Base-by-base conservation (phyloP, 1,284 basidiomycete genomes). In the Pseudozyma tsukubaensis region DNA sequence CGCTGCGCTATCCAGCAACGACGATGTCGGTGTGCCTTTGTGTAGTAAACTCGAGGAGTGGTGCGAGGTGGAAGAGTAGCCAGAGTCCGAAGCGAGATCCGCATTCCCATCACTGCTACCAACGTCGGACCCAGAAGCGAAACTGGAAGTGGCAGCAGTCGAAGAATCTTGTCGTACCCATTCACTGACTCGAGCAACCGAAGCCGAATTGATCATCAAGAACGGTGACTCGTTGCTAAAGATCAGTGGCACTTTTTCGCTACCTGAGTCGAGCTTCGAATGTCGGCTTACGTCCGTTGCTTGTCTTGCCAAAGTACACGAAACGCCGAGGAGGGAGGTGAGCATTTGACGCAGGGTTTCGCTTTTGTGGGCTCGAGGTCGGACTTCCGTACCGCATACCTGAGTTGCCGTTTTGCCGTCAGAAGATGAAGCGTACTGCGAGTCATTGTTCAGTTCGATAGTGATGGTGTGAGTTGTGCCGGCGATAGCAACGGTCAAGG, bases 141-240 rank as follows among this genome's bases (percentile, higher is more conserved):
- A 16, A 11, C 43, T 21, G 4, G 48, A 51, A 35, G 43, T 0
- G 9, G 12, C 4, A 10, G 42, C 3, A 6, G 32, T 8, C 24
- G n/a, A 14, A 5, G 48, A 14, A 12, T 63, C 60, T 18, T 51
- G 24, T 12, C 57, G 44, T 6, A 69, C 63, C 76, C 73, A 77
- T 11, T 44, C 48, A 48, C 62, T 59, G 21, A 80, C 76, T n/a
- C 42, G 21, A 7, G 64, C 55, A 0, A 80, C 68, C 19, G 54
- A 58, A 7, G 66, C 63, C 29, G 60, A 58, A 42, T 69, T 68
- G 57, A 80, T 71, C 37, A 80, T 40, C 40, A 80, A 54, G 62
- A 80, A 80, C 6, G 78, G 78, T 29, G 66, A 71, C 50, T 80
- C 78, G 57, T 80, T 80, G 55, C 69, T 72, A 36, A 80, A 68